phyloP scores from a whole-genome alignment of 1,284 basidiomycete species.

The Rhodotorula sp. region DNA sequence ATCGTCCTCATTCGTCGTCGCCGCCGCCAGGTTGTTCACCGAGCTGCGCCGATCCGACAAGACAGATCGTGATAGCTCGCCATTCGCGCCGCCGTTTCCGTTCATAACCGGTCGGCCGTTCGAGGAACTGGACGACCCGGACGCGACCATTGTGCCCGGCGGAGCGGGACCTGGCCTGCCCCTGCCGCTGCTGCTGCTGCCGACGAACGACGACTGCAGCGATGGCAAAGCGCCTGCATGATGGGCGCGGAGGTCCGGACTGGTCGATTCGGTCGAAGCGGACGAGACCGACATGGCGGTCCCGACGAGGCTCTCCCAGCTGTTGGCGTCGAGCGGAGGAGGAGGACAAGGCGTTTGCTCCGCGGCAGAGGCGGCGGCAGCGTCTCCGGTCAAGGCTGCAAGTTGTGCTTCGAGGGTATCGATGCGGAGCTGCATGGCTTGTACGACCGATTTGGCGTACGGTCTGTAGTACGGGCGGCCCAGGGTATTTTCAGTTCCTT shows the following conservation, averaged over 20 bases:
- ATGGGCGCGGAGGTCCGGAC: neutral
- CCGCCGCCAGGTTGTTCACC: neutral
- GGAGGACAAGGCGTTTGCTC: too few species aligned
- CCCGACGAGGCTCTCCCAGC: too few species aligned
- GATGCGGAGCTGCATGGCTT: conserved; percentile 38
- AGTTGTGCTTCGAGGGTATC: conserved; percentile 38
- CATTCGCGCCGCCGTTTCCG: too few species aligned
- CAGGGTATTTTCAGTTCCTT: neutral
- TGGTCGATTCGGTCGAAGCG: neutral
- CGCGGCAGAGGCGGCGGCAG: too few species aligned
- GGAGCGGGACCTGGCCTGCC: too few species aligned
- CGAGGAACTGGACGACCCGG: too few species aligned
- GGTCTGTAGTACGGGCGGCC: conserved; percentile 11
- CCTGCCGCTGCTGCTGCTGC: too few species aligned
- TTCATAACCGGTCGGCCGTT: too few species aligned
- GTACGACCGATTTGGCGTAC: conserved; percentile 38
- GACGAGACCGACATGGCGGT: neutral
- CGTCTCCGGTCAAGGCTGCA: conserved; percentile 6
- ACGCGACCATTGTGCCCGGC: too few species aligned
- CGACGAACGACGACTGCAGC: neutral
- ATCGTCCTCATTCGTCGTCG: conserved; percentile 1
- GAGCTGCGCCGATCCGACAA: too few species aligned
- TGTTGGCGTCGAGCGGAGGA: too few species aligned
- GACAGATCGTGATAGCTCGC: too few species aligned
- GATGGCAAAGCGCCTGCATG: neutral